Evolutionary conservation across 2,329 filamentous ascomycete genomes (phyloP), one percentile per base, ranked within the genome.

Genomic region (Paraphaeosphaeria sporulosa): DNA sequence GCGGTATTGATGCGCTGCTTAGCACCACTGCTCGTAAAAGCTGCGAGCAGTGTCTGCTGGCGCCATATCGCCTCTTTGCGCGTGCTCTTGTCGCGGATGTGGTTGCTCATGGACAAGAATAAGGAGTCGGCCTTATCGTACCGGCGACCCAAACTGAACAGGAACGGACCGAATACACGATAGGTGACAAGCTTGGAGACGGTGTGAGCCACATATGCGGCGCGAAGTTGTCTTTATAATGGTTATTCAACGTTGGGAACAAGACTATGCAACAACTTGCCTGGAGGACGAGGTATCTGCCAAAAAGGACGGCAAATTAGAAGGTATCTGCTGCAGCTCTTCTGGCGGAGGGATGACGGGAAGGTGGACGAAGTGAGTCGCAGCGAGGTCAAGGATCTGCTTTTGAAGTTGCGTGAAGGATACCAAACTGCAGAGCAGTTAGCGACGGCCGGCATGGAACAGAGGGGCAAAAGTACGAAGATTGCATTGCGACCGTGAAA

Each of bases 51-150:
- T 2, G 85, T 86, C 64, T 86, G 84, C 58, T 86, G 84, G 55
- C 85, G 78, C 85, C 85, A 87, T 59, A 86, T 83, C 4, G 85
- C 83, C 69, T 87, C 85, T 58, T 84, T 83, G 10, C 84, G 79
- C 21, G 84, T 82, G 57, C 83, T 86, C 65, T 86, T 87, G 55
- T 82, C 81, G 36, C 84, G 82, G 54, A 87, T 85, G 55, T 86
- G 82, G 67, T 82, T 81, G 32, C 85, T 86, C 62, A 87, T 80
- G 61, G 83, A 82, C 58, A 82, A 78, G 71, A 87, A 84, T 62
- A 85, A 79, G 2, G 80, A 82, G 62, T 86, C 84, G n/a, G 83
- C 82, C 65, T 85, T 85, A 68, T 85, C 84, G 66, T 84, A 84
- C 36, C 83, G 76, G 48, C 81, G 80, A 36, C 83, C 83, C 2